A percentile compares a stretch with the other conserved stretches of the same genome.
phyloP scores from a whole-genome alignment of 2,329 filamentous ascomycete genomes.

The Penicillium griseofulvum region DNA sequence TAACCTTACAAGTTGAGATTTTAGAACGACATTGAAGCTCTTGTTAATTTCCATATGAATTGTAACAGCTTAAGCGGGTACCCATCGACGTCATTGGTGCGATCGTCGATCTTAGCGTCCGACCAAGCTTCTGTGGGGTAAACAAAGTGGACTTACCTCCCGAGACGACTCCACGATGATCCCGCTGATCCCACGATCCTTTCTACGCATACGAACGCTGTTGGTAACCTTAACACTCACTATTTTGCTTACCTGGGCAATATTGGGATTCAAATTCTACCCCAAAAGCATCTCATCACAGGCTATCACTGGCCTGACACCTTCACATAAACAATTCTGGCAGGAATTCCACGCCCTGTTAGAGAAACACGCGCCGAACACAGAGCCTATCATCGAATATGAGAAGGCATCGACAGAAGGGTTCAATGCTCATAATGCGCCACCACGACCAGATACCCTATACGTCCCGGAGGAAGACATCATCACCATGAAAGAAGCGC shows the following conservation, averaged over 20 bases:
- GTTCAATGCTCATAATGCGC: constrained; percentile 28
- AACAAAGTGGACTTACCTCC: not conserved
- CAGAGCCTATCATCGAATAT: constrained; percentile 27
- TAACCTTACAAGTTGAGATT: not conserved
- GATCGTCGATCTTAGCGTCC: not conserved
- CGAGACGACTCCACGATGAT: not conserved
- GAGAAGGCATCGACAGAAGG: constrained; percentile 26
- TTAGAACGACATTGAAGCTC: not conserved
- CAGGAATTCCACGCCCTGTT: constrained; percentile 32
- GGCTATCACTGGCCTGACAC: constrained; percentile 3
- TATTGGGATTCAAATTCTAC: not conserved
- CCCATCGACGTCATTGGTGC: not conserved
- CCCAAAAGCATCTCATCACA: not conserved
- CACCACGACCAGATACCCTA: constrained; percentile 33
- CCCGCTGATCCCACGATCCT: constrained; percentile 4
- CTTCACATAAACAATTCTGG: constrained; percentile 31
- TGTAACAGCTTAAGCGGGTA: not conserved
- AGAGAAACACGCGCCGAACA: constrained; percentile 31
- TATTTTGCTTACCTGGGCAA: constrained; percentile 8
- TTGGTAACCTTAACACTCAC: constrained; percentile 5
- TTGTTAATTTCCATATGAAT: too few relatives aligned
- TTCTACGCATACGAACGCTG: constrained; percentile 15
- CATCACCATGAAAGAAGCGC: constrained; percentile 33
- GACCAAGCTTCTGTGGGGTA: not conserved
- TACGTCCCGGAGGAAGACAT: constrained; percentile 31